Evolutionary conservation across 148 eudicot genomes (phyloP), one percentile per base, ranked within the genome.

Genomic region (Spergularia bocconei): DNA sequence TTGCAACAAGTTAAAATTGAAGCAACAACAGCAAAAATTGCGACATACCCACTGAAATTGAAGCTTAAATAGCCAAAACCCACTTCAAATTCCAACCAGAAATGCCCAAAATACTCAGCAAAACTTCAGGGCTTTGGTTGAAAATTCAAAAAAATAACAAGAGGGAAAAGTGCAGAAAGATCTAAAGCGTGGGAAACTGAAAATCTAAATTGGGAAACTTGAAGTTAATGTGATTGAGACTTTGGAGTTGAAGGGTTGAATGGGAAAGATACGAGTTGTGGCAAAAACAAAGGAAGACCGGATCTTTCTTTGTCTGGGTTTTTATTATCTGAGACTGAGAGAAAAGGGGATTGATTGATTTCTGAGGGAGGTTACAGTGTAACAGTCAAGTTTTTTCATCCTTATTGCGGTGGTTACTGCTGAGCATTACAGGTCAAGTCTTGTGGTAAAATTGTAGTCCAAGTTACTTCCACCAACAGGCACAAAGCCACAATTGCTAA

Each of bases 11-110:
- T 69, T 19, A 69, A 69, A 25, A 11, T 25, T 21, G 13, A 53
- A 53, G 72, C 72, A 69, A 69, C 13, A 69, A 53, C 25, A 7
- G 53, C 19, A n/a, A 29, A 69, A 68, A 69, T 13, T 47, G 9
- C 38, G 53, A 52, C 15, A 41, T 23, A 53, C 72, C 71, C 71
- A 50, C 38, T 68, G 0, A 20, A 68, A 51, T 50, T 68, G 38
- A 65, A 19, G 20, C 21, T 39, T 65, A 11, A 41, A 16, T 39
- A 68, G 36, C 17, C 20, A 70, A 70, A 15, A 56, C 54, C 53
- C 29, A 55, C 16, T 7, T 57, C 48, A 5, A 29, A 76, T 5
- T 15, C 17, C 17, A 3, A 76, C 33, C 44, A 21, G 29, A 66
- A 54, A 57, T 13, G 55, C 5, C 13, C 60, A 66, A 55, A 76